Evolutionary conservation across 1,284 basidiomycete species (phyloP).

Genomic region (Ganoderma meredithae): DNA sequence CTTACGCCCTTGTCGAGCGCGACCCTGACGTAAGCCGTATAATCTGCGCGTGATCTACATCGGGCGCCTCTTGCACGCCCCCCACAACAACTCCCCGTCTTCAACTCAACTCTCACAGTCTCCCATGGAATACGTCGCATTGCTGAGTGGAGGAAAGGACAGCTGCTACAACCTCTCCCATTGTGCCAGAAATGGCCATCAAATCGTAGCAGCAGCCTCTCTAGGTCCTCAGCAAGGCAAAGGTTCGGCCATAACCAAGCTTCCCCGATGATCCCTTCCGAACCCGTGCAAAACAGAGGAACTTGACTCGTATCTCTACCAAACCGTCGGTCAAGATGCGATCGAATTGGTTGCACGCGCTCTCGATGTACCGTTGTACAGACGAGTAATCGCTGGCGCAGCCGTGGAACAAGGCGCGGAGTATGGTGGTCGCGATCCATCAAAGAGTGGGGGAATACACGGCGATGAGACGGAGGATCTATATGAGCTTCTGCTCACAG

Average conservation of each 20-base stretch:
- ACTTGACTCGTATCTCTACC: conserved; percentile 98
- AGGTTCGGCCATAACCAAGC: conserved; percentile 57
- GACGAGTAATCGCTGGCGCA: conserved; percentile 81
- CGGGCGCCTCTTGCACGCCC: conserved; percentile 7
- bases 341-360: conserved; percentile 89
- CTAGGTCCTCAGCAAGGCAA: conserved; percentile 85
- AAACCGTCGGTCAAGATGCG: conserved; percentile 96
- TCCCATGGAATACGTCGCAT: conserved; percentile 91
- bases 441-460: conserved; percentile 55
- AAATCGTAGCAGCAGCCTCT: conserved; percentile 90
- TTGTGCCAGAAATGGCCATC: conserved; percentile 87
- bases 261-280: conserved; percentile 26
- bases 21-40: conserved; percentile 33
- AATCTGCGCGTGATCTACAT: conserved; percentile 16
- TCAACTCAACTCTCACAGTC: neutral
- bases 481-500: conserved; percentile 74
- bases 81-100: neutral
- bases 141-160: conserved; percentile 98
- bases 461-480: conserved; percentile 99
- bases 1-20: conserved; percentile 30
- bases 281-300: conserved; percentile 72
- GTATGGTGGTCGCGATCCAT: conserved; percentile 76
- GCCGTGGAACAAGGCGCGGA: conserved; percentile 86
- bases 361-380: conserved; percentile 87
- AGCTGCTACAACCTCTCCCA: conserved; percentile 97